A percentile compares a stretch with the other conserved stretches of the same genome.
Evolutionary conservation across 495 filamentous ascomycete species (phyloP).

Genomic region (Lichina pygmaea): DNA sequence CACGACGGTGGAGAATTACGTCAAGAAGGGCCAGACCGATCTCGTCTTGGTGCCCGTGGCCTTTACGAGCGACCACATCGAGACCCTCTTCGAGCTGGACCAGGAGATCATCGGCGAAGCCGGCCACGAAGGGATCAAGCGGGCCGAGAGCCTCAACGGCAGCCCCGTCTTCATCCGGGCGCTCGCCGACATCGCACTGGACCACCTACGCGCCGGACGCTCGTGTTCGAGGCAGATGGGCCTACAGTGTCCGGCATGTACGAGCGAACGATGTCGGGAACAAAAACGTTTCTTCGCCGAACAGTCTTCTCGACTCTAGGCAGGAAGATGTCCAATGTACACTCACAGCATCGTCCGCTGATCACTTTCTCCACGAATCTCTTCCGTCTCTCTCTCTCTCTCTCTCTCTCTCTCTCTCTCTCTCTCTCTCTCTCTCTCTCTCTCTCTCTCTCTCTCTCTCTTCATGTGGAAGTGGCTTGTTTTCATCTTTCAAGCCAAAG

Average conservation of each 20-base stretch:
- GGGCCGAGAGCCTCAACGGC: conserved; percentile 81
- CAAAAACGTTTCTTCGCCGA: conserved; percentile 69
- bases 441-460: too few species aligned
- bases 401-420: too few species aligned
- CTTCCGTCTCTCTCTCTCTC: too few species aligned
- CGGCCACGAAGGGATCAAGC: conserved; percentile 51
- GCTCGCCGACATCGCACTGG: conserved; percentile 60
- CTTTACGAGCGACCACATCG: conserved; percentile 96
- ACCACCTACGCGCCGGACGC: conserved; percentile 43
- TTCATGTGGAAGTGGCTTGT: too few species aligned
- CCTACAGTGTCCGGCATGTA: conserved; percentile 81
- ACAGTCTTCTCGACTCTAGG: background rate
- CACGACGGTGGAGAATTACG: conserved; percentile 64
- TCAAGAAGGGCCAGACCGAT: conserved; percentile 75
- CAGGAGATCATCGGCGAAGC: conserved; percentile 84
- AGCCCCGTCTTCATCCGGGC: conserved; percentile 77
- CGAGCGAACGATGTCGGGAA: conserved; percentile 64
- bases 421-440: too few species aligned
- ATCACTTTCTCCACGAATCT: too few species aligned
- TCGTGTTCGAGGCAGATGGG: conserved; percentile 62
- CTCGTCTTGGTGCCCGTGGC: conserved; percentile 85
- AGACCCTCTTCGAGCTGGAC: conserved; percentile 89
- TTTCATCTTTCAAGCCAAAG: too few species aligned
- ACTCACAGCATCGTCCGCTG: too few species aligned
- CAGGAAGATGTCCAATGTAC: too few species aligned